Evolutionary conservation across 768 basidiomycete species (phyloP), one percentile per base, ranked within the genome.

Genomic region (Pseudohyphozyma bogoriensis): DNA sequence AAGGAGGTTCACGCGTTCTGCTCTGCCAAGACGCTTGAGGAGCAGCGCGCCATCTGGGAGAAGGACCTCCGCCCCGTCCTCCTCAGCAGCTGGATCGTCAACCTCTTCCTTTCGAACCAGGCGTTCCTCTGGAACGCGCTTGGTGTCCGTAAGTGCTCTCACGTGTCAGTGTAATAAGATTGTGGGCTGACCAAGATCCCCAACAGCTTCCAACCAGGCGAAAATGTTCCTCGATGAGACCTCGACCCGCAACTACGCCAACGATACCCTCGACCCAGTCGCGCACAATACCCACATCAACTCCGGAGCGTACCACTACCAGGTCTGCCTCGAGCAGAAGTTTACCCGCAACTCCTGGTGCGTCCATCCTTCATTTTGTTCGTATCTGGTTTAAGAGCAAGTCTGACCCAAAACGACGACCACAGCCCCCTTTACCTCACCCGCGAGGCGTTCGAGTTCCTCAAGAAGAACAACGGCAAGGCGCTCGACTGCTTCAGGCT

Each of bases 251-350:
- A 74, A 76, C 60, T 77, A 74, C 51, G 70, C 74, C 35, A 55
- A 58, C 37, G 77, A 76, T 20, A 77, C 77, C 26, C 67, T 77
- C 42, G 76, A 76, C 50, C 77, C 77, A 0, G 68, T 77, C 31
- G 74, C 75, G 0, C 64, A 63, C 32, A 63, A 74, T 26, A 72
- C 79, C 58, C 72, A 77, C n/a, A 75, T 84, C 63, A 65, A 71
- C 60, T 78, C 79, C n/a, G 82, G 77, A 22, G 82, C 82, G 24
- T 83, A 83, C 65, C 84, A 84, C 72, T 85, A 85, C 74, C 78
- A 81, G 44, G 58, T 63, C 5, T 66, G 65, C 56, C 59, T 66
- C 52, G 46, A 60, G 31, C 37, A 51, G 47, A 31, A 32, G 16
- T 66, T 58, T 47, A 60, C 65, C 24, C 53, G 55, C 29, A 15